phyloP scores from a whole-genome alignment of 106 monocot genomes.

The Dendrobium huoshanense region DNA sequence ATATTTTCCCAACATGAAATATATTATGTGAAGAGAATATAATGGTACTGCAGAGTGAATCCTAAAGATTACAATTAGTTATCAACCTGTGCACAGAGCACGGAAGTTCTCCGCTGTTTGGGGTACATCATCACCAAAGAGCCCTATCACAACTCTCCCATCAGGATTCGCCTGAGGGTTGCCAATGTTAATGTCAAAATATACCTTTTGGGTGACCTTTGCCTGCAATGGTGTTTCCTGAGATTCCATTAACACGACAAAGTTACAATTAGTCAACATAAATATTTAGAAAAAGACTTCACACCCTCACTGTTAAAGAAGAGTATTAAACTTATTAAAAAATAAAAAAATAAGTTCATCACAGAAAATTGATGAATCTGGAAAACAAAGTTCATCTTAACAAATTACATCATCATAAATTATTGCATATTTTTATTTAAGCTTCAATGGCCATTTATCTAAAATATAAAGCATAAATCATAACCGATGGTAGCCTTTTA shows the following conservation, averaged over 20 bases:
- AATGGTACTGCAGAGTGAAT: neutral
- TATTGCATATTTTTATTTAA: neutral
- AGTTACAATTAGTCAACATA: neutral
- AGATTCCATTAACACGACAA: constrained; percentile 5
- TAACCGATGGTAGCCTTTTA: neutral
- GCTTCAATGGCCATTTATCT: neutral
- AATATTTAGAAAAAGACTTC: neutral
- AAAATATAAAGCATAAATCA: neutral
- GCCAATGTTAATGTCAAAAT: constrained; percentile 89
- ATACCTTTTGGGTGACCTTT: constrained; percentile 85
- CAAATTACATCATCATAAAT: neutral
- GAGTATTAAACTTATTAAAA: neutral
- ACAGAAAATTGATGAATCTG: neutral
- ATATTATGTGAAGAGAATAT: neutral
- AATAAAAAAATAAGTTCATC: neutral
- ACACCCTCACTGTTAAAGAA: neutral
- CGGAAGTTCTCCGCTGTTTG: constrained; percentile 94
- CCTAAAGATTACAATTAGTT: neutral
- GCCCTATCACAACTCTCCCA: constrained; percentile 87
- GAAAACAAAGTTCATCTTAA: neutral
- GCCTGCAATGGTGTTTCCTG: constrained; percentile 67
- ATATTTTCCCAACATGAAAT: neutral
- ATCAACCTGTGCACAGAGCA: constrained; percentile 81
- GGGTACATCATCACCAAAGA: constrained; percentile 89
- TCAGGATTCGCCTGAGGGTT: constrained; percentile 49